Evolutionary conservation across 2,329 filamentous ascomycete species (phyloP), one percentile per base, ranked within the genome.

Genomic region (Calonectria hongkongensis): DNA sequence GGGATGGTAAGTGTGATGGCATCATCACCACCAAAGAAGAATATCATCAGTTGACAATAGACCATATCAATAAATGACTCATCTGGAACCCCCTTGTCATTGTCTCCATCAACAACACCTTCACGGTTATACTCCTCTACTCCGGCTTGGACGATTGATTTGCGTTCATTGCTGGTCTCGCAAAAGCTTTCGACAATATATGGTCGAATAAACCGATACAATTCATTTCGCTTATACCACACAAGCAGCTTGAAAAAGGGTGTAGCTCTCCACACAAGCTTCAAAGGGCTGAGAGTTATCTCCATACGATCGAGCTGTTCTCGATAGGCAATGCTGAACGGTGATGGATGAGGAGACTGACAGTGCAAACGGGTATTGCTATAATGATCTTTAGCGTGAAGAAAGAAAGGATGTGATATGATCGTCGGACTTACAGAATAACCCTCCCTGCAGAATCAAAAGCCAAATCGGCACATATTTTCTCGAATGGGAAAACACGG

Each of bases 251-350:
- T 48, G 21, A 48, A 48, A 2, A 48, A 4, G 16, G 45, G 45
- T 25, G 45, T 48, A 27, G 45, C n/a, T 48, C 45, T 48, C 45
- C 45, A 48, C n/a, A 48, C 21, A 6, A 48, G 45, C n/a, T 48
- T 48, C n/a, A 9, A 27, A 8, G 45, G 45, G 25, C 45, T 48
- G 45, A 48, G 45, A 2, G 45, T 48, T 9, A 48, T 48, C 21
- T 25, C 45, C 45, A 48, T 48, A 13, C n/a, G 45, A 9, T 48
- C 13, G 10, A 48, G 45, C 45, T 48, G 45, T 25, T 48, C n/a
- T 48, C 45, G 45, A 10, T 48, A 48, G 5, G 45, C 45, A 48
- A 48, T 48, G n/a, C 45, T 18, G n/a, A 48, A 25, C n/a, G 45
- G 45, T 10, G 45, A 48, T 13, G 45, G 45, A 27, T 48, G 45